Conservation (phyloP, 2,329 filamentous ascomycete genomes). For the Fusarium liriodendri region DNA sequence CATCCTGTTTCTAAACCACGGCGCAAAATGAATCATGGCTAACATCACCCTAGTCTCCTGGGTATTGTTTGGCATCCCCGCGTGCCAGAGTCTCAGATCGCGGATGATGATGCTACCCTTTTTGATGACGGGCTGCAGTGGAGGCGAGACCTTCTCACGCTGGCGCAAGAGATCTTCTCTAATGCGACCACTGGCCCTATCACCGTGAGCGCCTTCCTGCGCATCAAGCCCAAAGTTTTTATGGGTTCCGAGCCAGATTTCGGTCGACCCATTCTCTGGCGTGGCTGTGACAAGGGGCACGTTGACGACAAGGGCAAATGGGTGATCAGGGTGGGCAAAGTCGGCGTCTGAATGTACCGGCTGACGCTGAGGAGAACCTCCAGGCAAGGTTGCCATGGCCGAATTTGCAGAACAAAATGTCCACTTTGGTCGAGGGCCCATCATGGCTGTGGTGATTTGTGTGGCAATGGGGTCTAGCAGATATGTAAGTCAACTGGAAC, state of each 20-base stretch:
- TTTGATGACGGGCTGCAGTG: slow-evolving; percentile 61
- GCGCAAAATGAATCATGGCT: slow-evolving; percentile 69
- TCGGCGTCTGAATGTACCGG: slow-evolving; percentile 71
- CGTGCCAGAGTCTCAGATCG: slow-evolving; percentile 72
- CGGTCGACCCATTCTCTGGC: slow-evolving; percentile 65
- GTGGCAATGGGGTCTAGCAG: slow-evolving; percentile 63
- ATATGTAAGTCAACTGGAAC: neutral
- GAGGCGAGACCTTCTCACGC: slow-evolving; percentile 52
- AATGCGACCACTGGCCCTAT: slow-evolving; percentile 64
- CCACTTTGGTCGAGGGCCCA: slow-evolving; percentile 66
- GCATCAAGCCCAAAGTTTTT: slow-evolving; percentile 45
- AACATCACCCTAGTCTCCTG: slow-evolving; percentile 66
- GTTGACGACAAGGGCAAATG: slow-evolving; percentile 67
- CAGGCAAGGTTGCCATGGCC: slow-evolving; percentile 62
- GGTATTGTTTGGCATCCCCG: slow-evolving; percentile 69
- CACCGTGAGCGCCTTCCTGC: slow-evolving; percentile 63
- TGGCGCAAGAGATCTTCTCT: slow-evolving; percentile 53
- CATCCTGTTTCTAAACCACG: slow-evolving; percentile 69
- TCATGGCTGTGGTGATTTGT: slow-evolving; percentile 65
- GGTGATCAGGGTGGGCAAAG: slow-evolving; percentile 64
- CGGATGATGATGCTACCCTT: slow-evolving; percentile 69
- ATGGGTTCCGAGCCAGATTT: slow-evolving; percentile 71
- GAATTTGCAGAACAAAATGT: slow-evolving; percentile 70
- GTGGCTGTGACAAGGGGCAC: slow-evolving; percentile 63
- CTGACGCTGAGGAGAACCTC: slow-evolving; percentile 56